Conservation (phyloP, 805 yeast genomes). For the Isabelozyma heimii region DNA sequence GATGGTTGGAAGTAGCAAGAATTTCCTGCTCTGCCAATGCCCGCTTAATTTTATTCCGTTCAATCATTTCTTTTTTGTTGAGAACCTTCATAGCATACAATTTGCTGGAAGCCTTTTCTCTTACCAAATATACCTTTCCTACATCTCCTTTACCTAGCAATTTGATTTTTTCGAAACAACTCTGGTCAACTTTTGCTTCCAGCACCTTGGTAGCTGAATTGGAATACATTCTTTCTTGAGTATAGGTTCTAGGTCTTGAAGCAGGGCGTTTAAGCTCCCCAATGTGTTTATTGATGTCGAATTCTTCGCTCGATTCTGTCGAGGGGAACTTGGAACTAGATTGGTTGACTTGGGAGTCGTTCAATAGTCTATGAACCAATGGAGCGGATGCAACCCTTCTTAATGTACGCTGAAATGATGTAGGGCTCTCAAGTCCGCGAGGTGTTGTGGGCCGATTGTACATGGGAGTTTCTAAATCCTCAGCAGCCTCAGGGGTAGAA, state of each 20-base stretch:
- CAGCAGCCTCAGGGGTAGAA: constrained; percentile 4
- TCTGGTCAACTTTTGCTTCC: constrained; percentile 80
- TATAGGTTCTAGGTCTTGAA: constrained; percentile 37
- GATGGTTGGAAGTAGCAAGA: constrained; percentile 91
- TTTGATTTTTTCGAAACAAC: constrained; percentile 83
- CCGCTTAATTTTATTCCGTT: constrained; percentile 89
- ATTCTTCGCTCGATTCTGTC: constrained; percentile 29
- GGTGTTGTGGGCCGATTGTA: not conserved
- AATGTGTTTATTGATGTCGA: constrained; percentile 40
- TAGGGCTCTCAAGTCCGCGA: not conserved
- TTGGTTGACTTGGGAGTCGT: constrained; percentile 10
- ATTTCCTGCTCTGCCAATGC: constrained; percentile 97
- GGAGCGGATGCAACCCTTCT: constrained; percentile 88
- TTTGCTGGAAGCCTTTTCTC: constrained; percentile 71
- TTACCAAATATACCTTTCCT: constrained; percentile 91
- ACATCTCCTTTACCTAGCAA: constrained; percentile 97
- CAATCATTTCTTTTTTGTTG: constrained; percentile 89
- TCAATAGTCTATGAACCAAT: constrained; percentile 42
- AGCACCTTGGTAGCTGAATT: constrained; percentile 70
- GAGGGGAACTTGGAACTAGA: constrained; percentile 7
- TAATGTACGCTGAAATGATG: constrained; percentile 41
- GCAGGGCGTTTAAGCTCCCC: constrained; percentile 37
- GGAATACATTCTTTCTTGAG: constrained; percentile 61
- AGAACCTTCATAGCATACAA: constrained; percentile 92
- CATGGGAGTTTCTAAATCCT: not conserved